phyloP scores from a whole-genome alignment of 495 filamentous ascomycete genomes.

The Penicillium crystallinum region DNA sequence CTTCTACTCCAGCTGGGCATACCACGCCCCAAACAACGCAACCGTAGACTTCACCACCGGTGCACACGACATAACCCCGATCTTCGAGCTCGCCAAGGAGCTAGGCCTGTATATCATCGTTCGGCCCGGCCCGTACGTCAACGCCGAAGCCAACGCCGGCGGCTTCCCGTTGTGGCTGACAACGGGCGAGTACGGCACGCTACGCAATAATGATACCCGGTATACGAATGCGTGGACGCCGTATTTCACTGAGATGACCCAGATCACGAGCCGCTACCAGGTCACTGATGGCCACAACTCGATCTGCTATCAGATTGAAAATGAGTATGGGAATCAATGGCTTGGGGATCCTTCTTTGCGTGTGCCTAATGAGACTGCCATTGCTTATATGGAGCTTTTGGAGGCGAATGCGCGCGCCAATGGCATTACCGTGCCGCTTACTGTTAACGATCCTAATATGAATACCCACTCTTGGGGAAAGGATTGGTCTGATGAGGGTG shows the following conservation, averaged over 20 bases:
- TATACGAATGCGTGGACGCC: slow-evolving; percentile 49
- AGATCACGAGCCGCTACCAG: slow-evolving; percentile 47
- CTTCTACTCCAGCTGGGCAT: slow-evolving; percentile 55
- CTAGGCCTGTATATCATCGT: slow-evolving; percentile 36
- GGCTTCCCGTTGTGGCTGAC: slow-evolving; percentile 59
- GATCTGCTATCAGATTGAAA: slow-evolving; percentile 55
- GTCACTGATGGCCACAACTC: slow-evolving; percentile 54
- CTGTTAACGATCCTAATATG: slow-evolving; percentile 52
- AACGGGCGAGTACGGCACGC: slow-evolving; percentile 53
- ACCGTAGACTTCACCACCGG: slow-evolving; percentile 54
- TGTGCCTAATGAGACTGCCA: slow-evolving; percentile 44
- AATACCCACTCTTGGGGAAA: slow-evolving; percentile 49
- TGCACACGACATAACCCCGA: slow-evolving; percentile 46
- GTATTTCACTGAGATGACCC: slow-evolving; percentile 45
- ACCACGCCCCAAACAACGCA: slow-evolving; percentile 47
- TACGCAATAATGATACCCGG: slow-evolving; percentile 53
- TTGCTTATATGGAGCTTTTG: slow-evolving; percentile 53
- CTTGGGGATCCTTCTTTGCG: slow-evolving; percentile 29
- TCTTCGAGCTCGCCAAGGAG: slow-evolving; percentile 53
- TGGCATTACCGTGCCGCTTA: slow-evolving; percentile 51
- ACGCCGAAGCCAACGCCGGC: slow-evolving; percentile 50
- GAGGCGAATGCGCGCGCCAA: slow-evolving; percentile 43
- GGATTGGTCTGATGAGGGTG: slow-evolving; percentile 47
- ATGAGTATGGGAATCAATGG: slow-evolving; percentile 59
- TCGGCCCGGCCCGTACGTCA: slow-evolving; percentile 41